Evolutionary conservation across 2,329 filamentous ascomycete species (phyloP), one percentile per base, ranked within the genome.

Genomic region (Fusarium equiseti): DNA sequence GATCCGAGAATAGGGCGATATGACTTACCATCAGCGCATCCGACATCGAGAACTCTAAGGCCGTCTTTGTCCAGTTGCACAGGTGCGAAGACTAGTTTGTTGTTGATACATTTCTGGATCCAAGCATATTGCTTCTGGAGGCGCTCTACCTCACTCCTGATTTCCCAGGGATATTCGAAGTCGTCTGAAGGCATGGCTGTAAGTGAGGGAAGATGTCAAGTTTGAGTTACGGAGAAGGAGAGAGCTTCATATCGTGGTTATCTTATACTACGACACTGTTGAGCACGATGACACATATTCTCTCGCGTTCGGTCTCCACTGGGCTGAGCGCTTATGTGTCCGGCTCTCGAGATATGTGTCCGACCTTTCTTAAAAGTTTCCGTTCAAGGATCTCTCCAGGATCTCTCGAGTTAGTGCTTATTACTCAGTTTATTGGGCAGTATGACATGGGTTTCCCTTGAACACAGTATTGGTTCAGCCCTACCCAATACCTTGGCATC

Each of bases 91-190:
- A 49, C 9, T n/a, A 70, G 46, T 18, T 63, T 58, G 22, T 27
- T 16, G 3, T 55, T 26, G 3, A 70, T 58, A 13, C 66, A 70
- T 55, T 32, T 38, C 20, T 70, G 52, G 26, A 70, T 7, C 66
- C 66, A 67, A 8, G 22, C 45, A 40, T 70, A 54, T 20, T 70
- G 45, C 13, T 63, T 67, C n/a, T 45, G 61, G 2, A 70, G 62
- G 5, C 67, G 66, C 8, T 70, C 57, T 18, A 70, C 42, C 18
- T 70, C 66, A 3, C 31, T 35, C 12, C 3, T 35, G 22, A 49
- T 22, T 18, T 56, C 16, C 50, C 53, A 40, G 6, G 64, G 66
- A 46, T 70, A 70, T 4, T 50, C 13, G 20, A 9, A 10, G 24
- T 12, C 42, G 3, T 38, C 18, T 38, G 35, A 38, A 38, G 35